phyloP scores from a whole-genome alignment of 768 basidiomycete species.

The Paxillus rubicundulus region DNA sequence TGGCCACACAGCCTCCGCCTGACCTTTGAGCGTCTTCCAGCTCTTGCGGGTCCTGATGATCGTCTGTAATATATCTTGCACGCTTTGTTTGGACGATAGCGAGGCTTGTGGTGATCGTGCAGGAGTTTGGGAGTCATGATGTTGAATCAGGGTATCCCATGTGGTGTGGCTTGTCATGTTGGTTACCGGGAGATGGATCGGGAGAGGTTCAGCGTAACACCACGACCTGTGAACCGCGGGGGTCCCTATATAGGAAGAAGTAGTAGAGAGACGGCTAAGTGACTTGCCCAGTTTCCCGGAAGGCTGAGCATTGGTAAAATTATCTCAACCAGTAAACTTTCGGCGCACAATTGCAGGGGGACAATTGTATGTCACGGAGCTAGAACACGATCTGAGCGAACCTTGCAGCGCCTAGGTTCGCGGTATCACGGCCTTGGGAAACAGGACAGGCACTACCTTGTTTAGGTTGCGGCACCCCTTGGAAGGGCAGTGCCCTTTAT shows the following conservation, averaged over 20 bases:
- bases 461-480: slow-evolving; percentile 11
- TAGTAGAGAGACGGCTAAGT: slow-evolving; percentile 18
- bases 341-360: background rate
- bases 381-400: background rate
- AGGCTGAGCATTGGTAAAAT: slow-evolving; percentile 2
- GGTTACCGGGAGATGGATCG: slow-evolving; percentile 15
- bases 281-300: slow-evolving; percentile 19
- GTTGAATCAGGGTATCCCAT: background rate
- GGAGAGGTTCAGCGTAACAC: slow-evolving; percentile 3
- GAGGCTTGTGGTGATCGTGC: slow-evolving; percentile 10
- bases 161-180: slow-evolving; percentile 6
- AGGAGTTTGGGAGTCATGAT: background rate
- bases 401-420: background rate
- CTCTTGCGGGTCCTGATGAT: slow-evolving; percentile 69
- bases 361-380: slow-evolving; percentile 9
- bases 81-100: slow-evolving; percentile 20
- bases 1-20: slow-evolving; percentile 75
- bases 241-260: slow-evolving; percentile 26
- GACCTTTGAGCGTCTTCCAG: slow-evolving; percentile 70
- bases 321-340: slow-evolving; percentile 13
- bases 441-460: slow-evolving; percentile 1
- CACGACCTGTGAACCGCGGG: background rate
- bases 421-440: slow-evolving; percentile 10
- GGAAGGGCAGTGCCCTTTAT: slow-evolving; percentile 14
- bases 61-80: slow-evolving; percentile 57